A percentile compares a stretch with the other conserved stretches of the same genome.
phyloP scores from a whole-genome alignment of 2,329 filamentous ascomycete species.

The Neoscytalidium dimidiatum region DNA sequence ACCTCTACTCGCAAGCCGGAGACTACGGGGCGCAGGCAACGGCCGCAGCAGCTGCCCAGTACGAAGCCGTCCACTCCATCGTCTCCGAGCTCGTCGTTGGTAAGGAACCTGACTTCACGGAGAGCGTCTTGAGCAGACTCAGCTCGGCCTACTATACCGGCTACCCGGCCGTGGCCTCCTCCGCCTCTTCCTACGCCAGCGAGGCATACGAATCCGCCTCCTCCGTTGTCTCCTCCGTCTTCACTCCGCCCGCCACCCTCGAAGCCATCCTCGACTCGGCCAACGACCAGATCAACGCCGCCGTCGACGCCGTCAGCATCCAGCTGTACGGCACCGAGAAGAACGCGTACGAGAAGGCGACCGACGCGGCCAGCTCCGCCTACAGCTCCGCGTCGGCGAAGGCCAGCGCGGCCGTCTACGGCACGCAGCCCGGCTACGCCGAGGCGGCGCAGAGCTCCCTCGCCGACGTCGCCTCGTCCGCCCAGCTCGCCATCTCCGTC shows the following conservation, averaged over 20 bases:
- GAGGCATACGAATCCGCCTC: slow-evolving; percentile 51
- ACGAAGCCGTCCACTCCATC: slow-evolving; percentile 68
- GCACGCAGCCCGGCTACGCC: slow-evolving; percentile 53
- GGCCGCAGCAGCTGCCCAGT: slow-evolving; percentile 63
- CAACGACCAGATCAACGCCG: slow-evolving; percentile 57
- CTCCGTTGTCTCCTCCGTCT: slow-evolving; percentile 50
- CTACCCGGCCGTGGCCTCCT: slow-evolving; percentile 56
- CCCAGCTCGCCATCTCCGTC: slow-evolving; percentile 56
- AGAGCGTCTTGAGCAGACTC: slow-evolving; percentile 74
- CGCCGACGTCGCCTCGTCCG: slow-evolving; percentile 55
- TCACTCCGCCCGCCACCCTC: slow-evolving; percentile 59
- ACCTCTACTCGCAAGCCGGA: slow-evolving; percentile 54
- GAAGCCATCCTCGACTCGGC: slow-evolving; percentile 61
- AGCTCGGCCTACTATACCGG: slow-evolving; percentile 72
- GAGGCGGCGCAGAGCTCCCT: slow-evolving; percentile 58
- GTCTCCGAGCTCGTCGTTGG: slow-evolving; percentile 76
- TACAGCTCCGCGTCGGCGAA: slow-evolving; percentile 53
- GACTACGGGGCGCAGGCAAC: slow-evolving; percentile 65
- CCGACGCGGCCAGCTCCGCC: slow-evolving; percentile 54
- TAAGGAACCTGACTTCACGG: slow-evolving; percentile 78
- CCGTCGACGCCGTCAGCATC: slow-evolving; percentile 60
- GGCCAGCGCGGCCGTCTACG: slow-evolving; percentile 58
- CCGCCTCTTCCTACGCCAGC: slow-evolving; percentile 55
- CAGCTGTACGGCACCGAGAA: slow-evolving; percentile 61
- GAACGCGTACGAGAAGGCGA: slow-evolving; percentile 56